phyloP scores from a whole-genome alignment of 768 basidiomycete species.

The Tulasnella sp. region DNA sequence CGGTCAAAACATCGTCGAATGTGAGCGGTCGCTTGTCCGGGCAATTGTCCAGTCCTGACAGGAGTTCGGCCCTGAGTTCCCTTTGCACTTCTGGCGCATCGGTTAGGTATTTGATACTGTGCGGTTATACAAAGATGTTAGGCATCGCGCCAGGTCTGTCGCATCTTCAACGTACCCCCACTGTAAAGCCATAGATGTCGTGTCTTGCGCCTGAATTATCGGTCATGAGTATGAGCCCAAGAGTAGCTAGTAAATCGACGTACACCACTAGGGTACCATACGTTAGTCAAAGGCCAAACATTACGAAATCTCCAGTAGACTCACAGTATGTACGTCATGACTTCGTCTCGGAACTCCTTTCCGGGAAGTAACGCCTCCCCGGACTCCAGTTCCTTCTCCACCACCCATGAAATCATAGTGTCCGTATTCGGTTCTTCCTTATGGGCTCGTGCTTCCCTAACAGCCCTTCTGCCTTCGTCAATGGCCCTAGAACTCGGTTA shows the following conservation, averaged over 20 bases:
- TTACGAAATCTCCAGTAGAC: neutral
- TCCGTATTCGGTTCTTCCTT: neutral
- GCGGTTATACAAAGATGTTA: neutral
- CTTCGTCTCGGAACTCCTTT: neutral
- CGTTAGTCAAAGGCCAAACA: neutral
- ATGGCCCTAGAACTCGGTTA: too few species aligned
- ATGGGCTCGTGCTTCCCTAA: neutral
- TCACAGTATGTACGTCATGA: neutral
- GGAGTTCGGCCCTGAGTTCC: neutral
- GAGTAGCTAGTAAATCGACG: too few species aligned
- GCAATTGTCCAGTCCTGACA: neutral
- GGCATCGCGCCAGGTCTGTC: neutral
- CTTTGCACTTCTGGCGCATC: neutral
- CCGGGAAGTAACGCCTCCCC: neutral
- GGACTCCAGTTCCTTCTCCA: neutral
- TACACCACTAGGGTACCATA: neutral
- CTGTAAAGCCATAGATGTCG: neutral
- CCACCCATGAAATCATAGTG: neutral
- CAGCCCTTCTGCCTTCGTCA: neutral
- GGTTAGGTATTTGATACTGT: neutral
- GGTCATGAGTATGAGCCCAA: too few species aligned
- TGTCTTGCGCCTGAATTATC: conserved; percentile 5
- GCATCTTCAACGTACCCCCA: neutral
- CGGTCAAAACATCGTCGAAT: neutral
- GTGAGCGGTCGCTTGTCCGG: neutral